phyloP scores from a whole-genome alignment of 768 basidiomycete genomes.

The Stropharia rugosoannulata region DNA sequence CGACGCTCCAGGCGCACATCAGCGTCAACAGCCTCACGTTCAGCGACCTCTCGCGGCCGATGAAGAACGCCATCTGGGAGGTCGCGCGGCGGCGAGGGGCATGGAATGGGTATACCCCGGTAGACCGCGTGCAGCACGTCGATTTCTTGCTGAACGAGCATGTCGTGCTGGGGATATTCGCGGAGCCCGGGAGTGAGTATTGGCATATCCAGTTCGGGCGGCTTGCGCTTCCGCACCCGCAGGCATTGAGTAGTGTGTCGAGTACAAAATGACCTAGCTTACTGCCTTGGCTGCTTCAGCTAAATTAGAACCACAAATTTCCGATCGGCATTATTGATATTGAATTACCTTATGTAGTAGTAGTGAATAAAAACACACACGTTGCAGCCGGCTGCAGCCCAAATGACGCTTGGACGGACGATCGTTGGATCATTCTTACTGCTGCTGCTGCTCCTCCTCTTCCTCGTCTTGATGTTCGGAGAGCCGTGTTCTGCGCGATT shows the following conservation, averaged over 20 bases:
- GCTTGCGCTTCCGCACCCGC: neutral
- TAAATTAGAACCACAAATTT: too few relatives aligned
- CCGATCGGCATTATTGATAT: too few relatives aligned
- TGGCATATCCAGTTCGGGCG: neutral
- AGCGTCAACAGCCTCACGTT: neutral
- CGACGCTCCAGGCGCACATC: neutral
- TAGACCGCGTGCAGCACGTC: neutral
- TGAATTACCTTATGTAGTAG: too few relatives aligned
- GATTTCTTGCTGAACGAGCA: neutral
- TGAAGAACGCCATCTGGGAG: conserved; percentile 2
- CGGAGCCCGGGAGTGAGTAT: neutral
- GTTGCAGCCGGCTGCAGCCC: too few relatives aligned
- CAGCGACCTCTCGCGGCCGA: neutral
- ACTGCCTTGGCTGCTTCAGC: neutral
- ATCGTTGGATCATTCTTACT: too few relatives aligned
- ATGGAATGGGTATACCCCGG: neutral
- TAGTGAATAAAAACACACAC: too few relatives aligned
- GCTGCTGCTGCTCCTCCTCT: too few relatives aligned
- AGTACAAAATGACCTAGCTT: neutral
- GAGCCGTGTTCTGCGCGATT: too few relatives aligned
- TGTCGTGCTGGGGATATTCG: neutral
- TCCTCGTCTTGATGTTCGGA: too few relatives aligned
- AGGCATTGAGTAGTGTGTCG: neutral
- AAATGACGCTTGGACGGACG: too few relatives aligned
- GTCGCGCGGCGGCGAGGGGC: neutral